Percentiles rank a stretch among this genome's conserved stretches.
Evolutionary conservation across 768 basidiomycete genomes (phyloP).

Genomic region (Pholiota conissans): DNA sequence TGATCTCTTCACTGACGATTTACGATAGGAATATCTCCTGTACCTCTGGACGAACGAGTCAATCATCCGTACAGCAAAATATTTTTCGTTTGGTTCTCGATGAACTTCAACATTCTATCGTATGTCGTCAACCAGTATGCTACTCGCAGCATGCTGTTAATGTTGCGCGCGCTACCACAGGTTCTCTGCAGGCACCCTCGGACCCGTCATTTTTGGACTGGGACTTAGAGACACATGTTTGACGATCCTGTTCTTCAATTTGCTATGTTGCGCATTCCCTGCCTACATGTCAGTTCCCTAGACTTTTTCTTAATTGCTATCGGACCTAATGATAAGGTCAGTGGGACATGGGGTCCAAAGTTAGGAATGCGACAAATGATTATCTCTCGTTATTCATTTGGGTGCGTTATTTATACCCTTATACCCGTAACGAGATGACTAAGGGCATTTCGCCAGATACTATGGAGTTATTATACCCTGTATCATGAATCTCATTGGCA

Average conservation of each 20-base stretch:
- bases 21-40: conserved; percentile 52
- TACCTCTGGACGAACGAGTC: conserved; percentile 52
- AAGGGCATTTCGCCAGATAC: conserved; percentile 13
- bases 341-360: conserved; percentile 74
- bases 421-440: background rate
- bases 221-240: conserved; percentile 63
- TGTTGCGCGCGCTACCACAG: conserved; percentile 34
- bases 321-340: too few species aligned
- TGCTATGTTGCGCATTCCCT: conserved; percentile 57
- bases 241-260: conserved; percentile 67
- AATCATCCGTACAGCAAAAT: conserved; percentile 66
- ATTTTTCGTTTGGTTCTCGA: conserved; percentile 78
- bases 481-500: conserved; percentile 59
- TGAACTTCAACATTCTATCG: conserved; percentile 69
- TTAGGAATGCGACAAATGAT: conserved; percentile 89
- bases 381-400: conserved; percentile 48
- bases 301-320: background rate
- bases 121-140: conserved; percentile 22
- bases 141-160: background rate
- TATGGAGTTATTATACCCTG: conserved; percentile 65
- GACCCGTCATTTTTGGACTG: conserved; percentile 59
- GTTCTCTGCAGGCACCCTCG: conserved; percentile 69
- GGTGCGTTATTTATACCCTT: conserved; percentile 25
- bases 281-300: conserved; percentile 54
- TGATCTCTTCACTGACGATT: background rate